A percentile compares a stretch with the other conserved stretches of the same genome.
These are phyloP conservation scores for Neurospora sp. DNA, from an alignment of 495 filamentous ascomycete species.

Conservation along the genomic window DNA sequence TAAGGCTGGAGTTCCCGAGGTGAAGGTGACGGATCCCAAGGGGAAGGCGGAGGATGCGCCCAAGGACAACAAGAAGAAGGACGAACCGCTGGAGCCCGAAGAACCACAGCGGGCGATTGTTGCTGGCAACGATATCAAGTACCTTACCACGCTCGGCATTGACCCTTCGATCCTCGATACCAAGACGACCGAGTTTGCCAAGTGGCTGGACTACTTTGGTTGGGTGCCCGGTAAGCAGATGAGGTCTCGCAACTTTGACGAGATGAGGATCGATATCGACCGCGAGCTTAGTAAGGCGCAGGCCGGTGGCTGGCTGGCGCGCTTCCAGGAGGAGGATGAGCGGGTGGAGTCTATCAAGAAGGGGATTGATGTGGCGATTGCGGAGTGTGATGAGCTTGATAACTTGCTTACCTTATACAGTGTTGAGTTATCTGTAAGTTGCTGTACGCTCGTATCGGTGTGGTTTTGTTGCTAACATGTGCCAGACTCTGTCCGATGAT, in stretches of 20 bases:
- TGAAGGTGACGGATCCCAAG: conserved; percentile 36
- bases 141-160: conserved; percentile 66
- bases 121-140: conserved; percentile 65
- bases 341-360: conserved; percentile 70
- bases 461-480: conserved; percentile 25
- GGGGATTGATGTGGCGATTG: conserved; percentile 77
- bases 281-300: conserved; percentile 83
- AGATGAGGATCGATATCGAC: conserved; percentile 71
- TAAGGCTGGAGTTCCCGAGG: conserved; percentile 33
- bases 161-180: conserved; percentile 59
- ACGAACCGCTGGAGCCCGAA: conserved; percentile 25
- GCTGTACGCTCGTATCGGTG: neutral
- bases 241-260: conserved; percentile 63
- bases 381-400: conserved; percentile 92
- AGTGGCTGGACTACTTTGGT: conserved; percentile 74
- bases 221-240: conserved; percentile 69
- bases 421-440: conserved; percentile 81
- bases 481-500: conserved; percentile 83
- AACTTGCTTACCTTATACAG: conserved; percentile 86
- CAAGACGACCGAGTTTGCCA: conserved; percentile 55
- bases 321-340: conserved; percentile 82
- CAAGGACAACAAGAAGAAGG: conserved; percentile 31
- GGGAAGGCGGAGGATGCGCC: conserved; percentile 23
- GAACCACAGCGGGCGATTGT: conserved; percentile 46
- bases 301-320: conserved; percentile 82